These are phyloP conservation scores for Gynochthodes officinalis DNA, from an alignment of 257 asterid species.

Conservation along the genomic window DNA sequence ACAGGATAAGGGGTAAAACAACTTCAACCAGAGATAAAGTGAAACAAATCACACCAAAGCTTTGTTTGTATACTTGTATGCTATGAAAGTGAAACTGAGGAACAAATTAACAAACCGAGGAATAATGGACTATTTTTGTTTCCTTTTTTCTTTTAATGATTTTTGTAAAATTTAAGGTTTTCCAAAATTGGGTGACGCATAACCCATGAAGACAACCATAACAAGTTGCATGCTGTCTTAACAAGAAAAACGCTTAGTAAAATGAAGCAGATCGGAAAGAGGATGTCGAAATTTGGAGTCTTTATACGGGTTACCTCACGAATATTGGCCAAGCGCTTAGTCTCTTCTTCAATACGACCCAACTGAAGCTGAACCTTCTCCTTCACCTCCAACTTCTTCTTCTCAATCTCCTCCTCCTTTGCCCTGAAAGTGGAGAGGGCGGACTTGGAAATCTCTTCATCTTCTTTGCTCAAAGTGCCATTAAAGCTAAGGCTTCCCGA, in stretches of 20 bases:
- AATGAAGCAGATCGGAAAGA: constrained; percentile 1
- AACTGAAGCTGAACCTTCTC: constrained; percentile 90
- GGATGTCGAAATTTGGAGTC: too few relatives aligned
- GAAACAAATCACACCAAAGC: neutral
- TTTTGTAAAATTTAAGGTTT: neutral
- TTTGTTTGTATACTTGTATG: neutral
- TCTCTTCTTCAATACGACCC: constrained; percentile 96
- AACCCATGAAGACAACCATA: neutral
- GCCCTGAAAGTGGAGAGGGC: constrained; percentile 89
- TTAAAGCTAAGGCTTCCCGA: constrained; percentile 83
- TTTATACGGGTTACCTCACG: constrained; percentile 56
- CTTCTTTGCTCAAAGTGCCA: constrained; percentile 65
- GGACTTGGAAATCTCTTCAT: constrained; percentile 89
- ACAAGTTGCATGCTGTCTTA: neutral
- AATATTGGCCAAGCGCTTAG: constrained; percentile 72
- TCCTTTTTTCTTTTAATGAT: neutral
- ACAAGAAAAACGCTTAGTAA: neutral
- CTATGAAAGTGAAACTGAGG: neutral
- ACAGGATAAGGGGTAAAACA: neutral
- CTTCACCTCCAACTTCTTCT: constrained; percentile 82
- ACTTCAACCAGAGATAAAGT: neutral
- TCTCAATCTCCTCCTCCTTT: constrained; percentile 97
- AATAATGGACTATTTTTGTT: too few relatives aligned
- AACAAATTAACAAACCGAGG: neutral
- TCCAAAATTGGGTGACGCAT: neutral